phyloP scores from a whole-genome alignment of 2,329 filamentous ascomycete species.

The Sclerotinia sclerotiorum region DNA sequence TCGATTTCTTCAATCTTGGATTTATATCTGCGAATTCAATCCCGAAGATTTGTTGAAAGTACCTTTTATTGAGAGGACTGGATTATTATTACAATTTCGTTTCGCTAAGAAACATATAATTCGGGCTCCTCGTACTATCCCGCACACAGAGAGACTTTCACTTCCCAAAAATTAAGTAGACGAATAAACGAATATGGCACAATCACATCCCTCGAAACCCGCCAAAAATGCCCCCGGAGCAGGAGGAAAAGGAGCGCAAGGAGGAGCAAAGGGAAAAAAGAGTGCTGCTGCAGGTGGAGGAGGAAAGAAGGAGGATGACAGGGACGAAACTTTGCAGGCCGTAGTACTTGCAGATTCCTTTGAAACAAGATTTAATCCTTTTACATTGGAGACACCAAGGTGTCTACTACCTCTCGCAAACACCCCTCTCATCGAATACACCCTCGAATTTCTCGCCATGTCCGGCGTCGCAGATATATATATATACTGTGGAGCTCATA shows the following conservation, averaged over 20 bases:
- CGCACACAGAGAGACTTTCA: not conserved
- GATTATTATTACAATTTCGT: not conserved
- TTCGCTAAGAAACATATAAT: not conserved
- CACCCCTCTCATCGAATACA: constrained; percentile 94
- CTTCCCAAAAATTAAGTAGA: not conserved
- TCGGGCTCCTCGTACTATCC: not conserved
- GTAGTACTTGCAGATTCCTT: constrained; percentile 85
- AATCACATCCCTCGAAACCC: constrained; percentile 29
- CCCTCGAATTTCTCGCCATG: constrained; percentile 91
- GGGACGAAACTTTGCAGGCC: constrained; percentile 42
- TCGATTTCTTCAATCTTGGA: not conserved
- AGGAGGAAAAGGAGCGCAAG: constrained; percentile 24
- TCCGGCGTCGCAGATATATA: constrained; percentile 93
- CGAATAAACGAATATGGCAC: constrained; percentile 27
- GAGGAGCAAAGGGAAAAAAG: constrained; percentile 35
- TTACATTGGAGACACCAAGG: constrained; percentile 84
- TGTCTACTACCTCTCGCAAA: constrained; percentile 93
- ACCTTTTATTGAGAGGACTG: not conserved
- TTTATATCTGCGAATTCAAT: not conserved
- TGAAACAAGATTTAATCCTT: constrained; percentile 86
- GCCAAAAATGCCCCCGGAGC: constrained; percentile 30
- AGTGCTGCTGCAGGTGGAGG: constrained; percentile 34
- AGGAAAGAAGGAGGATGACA: constrained; percentile 40
- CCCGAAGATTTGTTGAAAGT: not conserved
- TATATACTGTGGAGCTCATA: constrained; percentile 86